Base-by-base conservation (phyloP, 805 yeast species). In the Saccharomyces paradoxus region DNA sequence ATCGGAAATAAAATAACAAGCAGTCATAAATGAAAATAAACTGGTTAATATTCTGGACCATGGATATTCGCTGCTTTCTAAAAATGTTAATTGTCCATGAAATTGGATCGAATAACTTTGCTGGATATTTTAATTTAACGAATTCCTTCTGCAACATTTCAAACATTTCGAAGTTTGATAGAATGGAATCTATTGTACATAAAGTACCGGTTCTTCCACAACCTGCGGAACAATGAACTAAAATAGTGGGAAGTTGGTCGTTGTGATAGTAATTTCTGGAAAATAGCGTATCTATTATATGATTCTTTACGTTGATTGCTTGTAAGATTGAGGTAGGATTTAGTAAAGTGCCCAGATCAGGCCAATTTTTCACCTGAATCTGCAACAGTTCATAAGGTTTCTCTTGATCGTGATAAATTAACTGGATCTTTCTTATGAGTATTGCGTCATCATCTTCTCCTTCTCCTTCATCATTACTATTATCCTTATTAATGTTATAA, bases 201-300 rank as follows among this genome's bases (percentile, higher is more conserved):
- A 84, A 86, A 1, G 96, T 87, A 1, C 99, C 99, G 0, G 98
- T 89, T 55, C 99, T 76, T 21, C 99, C 99, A 65, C 96, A 90
- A 0, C 99, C 99, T 1, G 98, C 98, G 6, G 96, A 89, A 66
- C 99, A 92, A 70, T 92, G 98, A 27, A 87, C 87, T 49, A 89
- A 66, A 5, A 83, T 77, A 24, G 89, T 87, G 0, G 77, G 70
- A 1, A 73, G 66, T n/a, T 66, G 72, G 59, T 48, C 61, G 7
- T 61, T 55, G 7, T 57, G 47, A 47, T 54, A 56, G n/a, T 56
- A 51, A 13, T 58, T 49, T 17, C 48, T 51, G 8, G 54, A 52
- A 26, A 53, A 55, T 26, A 68, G 55, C n/a, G 58, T 56, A 37
- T 69, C 59, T 48, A 77, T 68, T 17, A 82, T 65, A 12, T 74